Conservation (phyloP, 2,329 filamentous ascomycete genomes). For the Epichloe coenophiala region DNA sequence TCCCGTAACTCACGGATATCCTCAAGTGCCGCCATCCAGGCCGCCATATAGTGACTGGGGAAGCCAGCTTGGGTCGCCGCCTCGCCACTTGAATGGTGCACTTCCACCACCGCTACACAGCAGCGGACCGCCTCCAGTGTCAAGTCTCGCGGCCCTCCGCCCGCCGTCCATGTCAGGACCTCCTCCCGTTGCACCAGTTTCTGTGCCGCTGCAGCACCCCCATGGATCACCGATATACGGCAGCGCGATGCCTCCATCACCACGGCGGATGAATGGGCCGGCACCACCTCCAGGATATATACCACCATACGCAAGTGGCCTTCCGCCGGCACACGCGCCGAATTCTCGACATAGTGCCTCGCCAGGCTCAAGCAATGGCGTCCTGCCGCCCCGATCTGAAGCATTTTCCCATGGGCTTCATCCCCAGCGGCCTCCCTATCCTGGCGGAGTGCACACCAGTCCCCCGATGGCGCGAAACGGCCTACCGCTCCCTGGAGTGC, state of each 20-base stretch:
- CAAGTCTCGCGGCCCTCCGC: conserved; percentile 31
- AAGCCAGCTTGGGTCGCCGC: conserved; percentile 33
- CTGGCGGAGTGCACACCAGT: conserved; percentile 29
- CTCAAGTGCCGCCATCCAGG: conserved; percentile 13
- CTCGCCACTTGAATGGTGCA: conserved; percentile 37
- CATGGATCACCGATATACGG: conserved; percentile 19
- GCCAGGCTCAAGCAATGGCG: conserved; percentile 21
- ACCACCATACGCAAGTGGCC: conserved; percentile 17
- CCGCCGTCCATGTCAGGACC: conserved; percentile 33
- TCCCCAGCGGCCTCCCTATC: conserved; percentile 27
- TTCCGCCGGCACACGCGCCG: conserved; percentile 13
- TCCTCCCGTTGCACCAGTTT: conserved; percentile 26
- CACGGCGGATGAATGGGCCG: conserved; percentile 30
- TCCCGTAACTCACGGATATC: conserved; percentile 14
- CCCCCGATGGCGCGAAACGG: conserved; percentile 31
- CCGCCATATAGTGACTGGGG: conserved; percentile 33
- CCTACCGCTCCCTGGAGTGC: conserved; percentile 10
- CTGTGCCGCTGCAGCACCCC: conserved; percentile 26
- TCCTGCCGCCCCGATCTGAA: conserved; percentile 19
- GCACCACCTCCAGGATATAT: conserved; percentile 29
- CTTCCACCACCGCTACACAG: conserved; percentile 21
- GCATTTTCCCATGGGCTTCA: conserved; percentile 28
- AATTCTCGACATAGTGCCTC: conserved; percentile 14
- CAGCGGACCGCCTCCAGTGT: conserved; percentile 13
- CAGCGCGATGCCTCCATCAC: conserved; percentile 35